These are phyloP conservation scores for Scedosporium minutisporum DNA, from an alignment of 2,329 filamentous ascomycete genomes.

Conservation along the genomic window DNA sequence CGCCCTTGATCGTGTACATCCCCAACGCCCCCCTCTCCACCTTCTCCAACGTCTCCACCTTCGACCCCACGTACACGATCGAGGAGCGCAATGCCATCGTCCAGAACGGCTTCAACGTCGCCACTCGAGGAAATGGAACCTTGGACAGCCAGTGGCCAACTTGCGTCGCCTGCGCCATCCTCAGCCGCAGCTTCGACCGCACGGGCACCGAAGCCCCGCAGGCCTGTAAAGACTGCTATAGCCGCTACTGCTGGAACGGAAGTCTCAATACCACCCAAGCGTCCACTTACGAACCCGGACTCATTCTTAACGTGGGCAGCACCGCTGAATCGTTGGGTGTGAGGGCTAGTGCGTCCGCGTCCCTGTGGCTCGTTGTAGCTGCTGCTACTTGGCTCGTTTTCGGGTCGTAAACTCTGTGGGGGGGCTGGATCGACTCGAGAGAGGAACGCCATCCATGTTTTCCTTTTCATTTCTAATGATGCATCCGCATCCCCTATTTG, in stretches of 20 bases:
- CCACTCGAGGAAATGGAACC: slow-evolving; percentile 73
- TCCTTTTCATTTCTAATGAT: background rate
- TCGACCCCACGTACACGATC: slow-evolving; percentile 53
- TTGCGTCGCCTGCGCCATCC: slow-evolving; percentile 81
- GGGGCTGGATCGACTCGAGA: background rate
- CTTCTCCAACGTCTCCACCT: slow-evolving; percentile 72
- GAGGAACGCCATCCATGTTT: background rate
- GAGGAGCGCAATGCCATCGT: slow-evolving; percentile 69
- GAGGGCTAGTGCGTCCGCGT: background rate
- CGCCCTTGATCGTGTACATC: slow-evolving; percentile 76
- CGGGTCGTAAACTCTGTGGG: background rate
- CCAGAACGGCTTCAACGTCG: slow-evolving; percentile 74
- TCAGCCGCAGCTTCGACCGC: slow-evolving; percentile 64
- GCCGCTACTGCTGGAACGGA: slow-evolving; percentile 90
- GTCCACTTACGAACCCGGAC: slow-evolving; percentile 4
- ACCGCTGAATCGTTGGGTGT: background rate
- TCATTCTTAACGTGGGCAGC: background rate
- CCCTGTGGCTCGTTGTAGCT: background rate
- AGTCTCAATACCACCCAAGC: slow-evolving; percentile 19
- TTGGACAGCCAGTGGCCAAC: slow-evolving; percentile 63
- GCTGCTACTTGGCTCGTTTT: background rate
- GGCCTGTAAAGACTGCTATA: slow-evolving; percentile 68
- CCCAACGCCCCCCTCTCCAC: slow-evolving; percentile 75
- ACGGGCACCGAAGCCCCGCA: slow-evolving; percentile 60
- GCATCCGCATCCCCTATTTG: background rate